Evolutionary conservation across 768 basidiomycete species (phyloP).

Genomic region (Sarcomyxa edulis): DNA sequence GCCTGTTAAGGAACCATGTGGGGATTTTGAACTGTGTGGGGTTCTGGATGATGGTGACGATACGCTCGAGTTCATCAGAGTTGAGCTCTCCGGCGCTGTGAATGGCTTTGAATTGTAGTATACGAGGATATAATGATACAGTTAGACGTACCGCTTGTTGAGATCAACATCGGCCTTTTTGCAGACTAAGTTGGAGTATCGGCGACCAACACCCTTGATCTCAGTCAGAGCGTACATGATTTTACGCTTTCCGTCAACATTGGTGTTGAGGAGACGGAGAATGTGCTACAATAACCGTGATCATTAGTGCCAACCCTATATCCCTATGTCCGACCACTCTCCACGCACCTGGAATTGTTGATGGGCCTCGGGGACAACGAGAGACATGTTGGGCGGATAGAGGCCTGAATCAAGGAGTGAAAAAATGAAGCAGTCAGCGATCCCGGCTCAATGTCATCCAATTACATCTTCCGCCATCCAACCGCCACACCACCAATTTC

Average conservation of each 20-base stretch:
- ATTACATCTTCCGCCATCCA: constrained; percentile 10
- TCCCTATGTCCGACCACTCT: not conserved
- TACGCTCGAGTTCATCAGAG: constrained; percentile 98
- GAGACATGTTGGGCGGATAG: constrained; percentile 77
- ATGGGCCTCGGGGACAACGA: constrained; percentile 93
- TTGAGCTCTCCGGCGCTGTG: constrained; percentile 98
- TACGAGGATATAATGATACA: not conserved
- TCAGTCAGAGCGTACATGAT: constrained; percentile 99
- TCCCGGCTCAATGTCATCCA: constrained; percentile 11
- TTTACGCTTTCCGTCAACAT: constrained; percentile 99
- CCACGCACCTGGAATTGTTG: constrained; percentile 85
- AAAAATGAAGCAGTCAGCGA: constrained; percentile 5
- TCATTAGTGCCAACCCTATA: not conserved
- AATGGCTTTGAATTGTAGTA: constrained; percentile 4
- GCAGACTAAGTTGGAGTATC: constrained; percentile 98
- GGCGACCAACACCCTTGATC: constrained; percentile 99
- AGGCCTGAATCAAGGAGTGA: constrained; percentile 14
- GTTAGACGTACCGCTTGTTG: constrained; percentile 83
- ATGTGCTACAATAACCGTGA: constrained; percentile 67
- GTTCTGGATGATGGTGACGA: constrained; percentile 99
- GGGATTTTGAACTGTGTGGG: constrained; percentile 99
- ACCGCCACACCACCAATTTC: constrained; percentile 5
- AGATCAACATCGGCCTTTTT: constrained; percentile 99
- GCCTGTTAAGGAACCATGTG: constrained; percentile 98
- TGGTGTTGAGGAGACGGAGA: constrained; percentile 97